A percentile compares a stretch with the other conserved stretches of the same genome.
Conservation (phyloP, 2,329 filamentous ascomycete species). For the Aspergillus floridensis region DNA sequence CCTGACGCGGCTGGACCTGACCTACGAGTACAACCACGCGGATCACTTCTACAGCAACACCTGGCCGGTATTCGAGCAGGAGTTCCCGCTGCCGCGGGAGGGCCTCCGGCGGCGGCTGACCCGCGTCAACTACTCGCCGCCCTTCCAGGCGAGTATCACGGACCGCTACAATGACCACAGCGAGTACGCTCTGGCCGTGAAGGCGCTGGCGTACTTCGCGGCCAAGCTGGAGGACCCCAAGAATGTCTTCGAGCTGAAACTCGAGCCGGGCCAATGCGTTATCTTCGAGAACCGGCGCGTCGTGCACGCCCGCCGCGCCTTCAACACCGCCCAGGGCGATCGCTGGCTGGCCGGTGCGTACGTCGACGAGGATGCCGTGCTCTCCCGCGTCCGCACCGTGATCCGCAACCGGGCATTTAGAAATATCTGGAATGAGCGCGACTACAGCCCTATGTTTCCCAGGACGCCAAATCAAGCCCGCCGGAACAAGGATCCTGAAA, state of each 20-base stretch:
- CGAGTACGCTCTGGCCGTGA: constrained; percentile 25
- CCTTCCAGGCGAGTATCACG: constrained; percentile 64
- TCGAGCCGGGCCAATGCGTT: constrained; percentile 80
- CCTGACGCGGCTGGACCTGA: constrained; percentile 49
- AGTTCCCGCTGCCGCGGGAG: constrained; percentile 13
- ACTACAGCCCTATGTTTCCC: background rate
- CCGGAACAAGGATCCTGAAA: background rate
- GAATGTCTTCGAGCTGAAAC: constrained; percentile 66
- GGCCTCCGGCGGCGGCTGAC: constrained; percentile 22
- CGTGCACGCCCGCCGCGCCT: constrained; percentile 77
- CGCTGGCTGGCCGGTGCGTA: constrained; percentile 87
- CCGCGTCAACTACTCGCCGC: constrained; percentile 69
- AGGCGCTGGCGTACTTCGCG: constrained; percentile 60
- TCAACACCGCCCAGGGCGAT: constrained; percentile 63
- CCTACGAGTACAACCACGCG: constrained; percentile 67
- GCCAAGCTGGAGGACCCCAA: constrained; percentile 55
- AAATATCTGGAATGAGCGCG: background rate
- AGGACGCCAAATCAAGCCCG: background rate
- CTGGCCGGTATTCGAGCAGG: constrained; percentile 55
- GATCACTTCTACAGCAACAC: constrained; percentile 61
- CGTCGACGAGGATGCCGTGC: constrained; percentile 65
- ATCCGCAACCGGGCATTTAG: background rate
- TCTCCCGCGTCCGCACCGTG: constrained; percentile 42
- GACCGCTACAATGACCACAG: constrained; percentile 19
- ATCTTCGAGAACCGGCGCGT: constrained; percentile 88